phyloP scores from a whole-genome alignment of 176 grass and related monocot species.

The Cenchrus americanus region DNA sequence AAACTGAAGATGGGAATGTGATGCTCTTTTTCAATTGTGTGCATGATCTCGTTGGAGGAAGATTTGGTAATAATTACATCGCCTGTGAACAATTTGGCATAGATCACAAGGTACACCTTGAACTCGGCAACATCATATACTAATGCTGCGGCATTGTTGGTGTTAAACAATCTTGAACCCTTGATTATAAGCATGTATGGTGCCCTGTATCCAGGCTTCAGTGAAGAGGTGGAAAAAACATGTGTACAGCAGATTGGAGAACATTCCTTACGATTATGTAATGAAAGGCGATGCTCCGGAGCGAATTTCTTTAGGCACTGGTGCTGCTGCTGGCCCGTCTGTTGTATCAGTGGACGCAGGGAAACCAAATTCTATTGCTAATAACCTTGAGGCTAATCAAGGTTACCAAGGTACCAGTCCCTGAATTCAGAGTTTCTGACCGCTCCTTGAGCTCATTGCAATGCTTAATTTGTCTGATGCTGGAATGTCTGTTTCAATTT shows the following conservation, averaged over 20 bases:
- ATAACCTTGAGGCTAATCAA: not conserved
- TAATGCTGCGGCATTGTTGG: not conserved
- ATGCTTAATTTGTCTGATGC: not conserved
- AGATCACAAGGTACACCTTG: not conserved
- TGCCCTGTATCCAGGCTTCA: not conserved
- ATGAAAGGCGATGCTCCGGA: conserved; percentile 33
- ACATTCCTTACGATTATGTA: not conserved
- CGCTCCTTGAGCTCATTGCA: not conserved
- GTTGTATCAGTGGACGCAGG: not conserved
- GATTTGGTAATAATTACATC: not conserved
- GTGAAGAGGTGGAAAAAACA: not conserved
- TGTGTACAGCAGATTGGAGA: not conserved
- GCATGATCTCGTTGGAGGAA: conserved; percentile 42
- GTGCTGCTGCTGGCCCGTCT: not conserved
- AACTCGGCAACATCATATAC: not conserved
- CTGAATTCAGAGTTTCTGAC: not conserved
- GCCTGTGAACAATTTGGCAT: not conserved
- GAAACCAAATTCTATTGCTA: not conserved
- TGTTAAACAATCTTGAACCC: not conserved
- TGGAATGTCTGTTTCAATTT: not conserved
- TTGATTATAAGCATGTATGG: not conserved
- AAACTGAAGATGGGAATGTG: not conserved
- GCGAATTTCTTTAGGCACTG: not conserved
- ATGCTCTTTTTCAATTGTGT: conserved; percentile 28
- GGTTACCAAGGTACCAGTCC: not conserved